These are phyloP conservation scores for Prunus armeniaca DNA, from an alignment of 306 rosid species.

Conservation along the genomic window DNA sequence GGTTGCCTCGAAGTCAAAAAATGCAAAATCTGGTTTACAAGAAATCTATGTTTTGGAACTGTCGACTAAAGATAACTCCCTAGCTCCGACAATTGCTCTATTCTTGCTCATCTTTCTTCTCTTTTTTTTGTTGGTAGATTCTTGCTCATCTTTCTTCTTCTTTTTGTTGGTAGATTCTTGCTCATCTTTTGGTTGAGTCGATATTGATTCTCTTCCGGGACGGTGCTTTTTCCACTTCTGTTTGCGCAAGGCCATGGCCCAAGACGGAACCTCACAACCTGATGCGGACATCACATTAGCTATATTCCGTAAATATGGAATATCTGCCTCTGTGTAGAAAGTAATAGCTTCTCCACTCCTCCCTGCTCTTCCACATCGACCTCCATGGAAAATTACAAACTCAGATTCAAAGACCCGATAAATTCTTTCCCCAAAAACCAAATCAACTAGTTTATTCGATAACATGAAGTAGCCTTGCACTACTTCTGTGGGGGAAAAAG, in stretches of 20 bases:
- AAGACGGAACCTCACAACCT: conserved; percentile 90
- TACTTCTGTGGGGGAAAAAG: background rate
- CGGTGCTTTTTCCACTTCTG: conserved; percentile 92
- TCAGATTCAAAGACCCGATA: conserved; percentile 10
- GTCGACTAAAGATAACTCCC: background rate
- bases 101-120: conserved; percentile 8
- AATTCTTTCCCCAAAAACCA: background rate
- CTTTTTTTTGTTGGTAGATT: too few relatives aligned
- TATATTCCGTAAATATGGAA: conserved; percentile 71
- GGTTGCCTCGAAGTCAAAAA: background rate
- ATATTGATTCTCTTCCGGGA: conserved; percentile 72
- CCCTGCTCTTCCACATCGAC: conserved; percentile 98
- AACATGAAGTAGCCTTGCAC: background rate
- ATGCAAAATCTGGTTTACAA: background rate
- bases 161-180: background rate
- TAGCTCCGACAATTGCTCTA: background rate
- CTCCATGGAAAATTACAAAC: conserved; percentile 39
- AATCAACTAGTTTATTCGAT: background rate
- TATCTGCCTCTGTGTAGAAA: conserved; percentile 77
- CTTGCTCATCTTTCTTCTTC: background rate
- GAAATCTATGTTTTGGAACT: background rate
- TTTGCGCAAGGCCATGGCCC: conserved; percentile 60
- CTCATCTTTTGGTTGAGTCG: conserved; percentile 49
- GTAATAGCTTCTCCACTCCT: conserved; percentile 91
- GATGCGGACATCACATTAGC: conserved; percentile 82